Evolutionary conservation across 1,284 basidiomycete genomes (phyloP), one percentile per base, ranked within the genome.

Genomic region (Microbotryum silenes-acaulis): DNA sequence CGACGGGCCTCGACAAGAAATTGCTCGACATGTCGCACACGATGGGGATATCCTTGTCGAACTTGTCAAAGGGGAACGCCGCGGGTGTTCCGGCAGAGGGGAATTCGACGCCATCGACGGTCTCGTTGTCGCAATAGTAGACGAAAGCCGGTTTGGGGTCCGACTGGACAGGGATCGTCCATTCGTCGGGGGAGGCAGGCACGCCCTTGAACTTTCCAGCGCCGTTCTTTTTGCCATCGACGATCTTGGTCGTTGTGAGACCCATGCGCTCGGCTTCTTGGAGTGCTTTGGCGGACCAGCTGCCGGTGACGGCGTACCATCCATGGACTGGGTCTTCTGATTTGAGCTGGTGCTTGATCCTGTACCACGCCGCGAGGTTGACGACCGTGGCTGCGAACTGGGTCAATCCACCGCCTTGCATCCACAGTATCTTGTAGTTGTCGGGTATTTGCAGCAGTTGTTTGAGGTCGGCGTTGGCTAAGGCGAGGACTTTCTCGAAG

Each of bases 71-170:
- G 3, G 94, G 93, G 81, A 97, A 97, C n/a, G 86, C 81, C 7
- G 56, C 61, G 9, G 37, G 16, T 31, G n/a, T 16, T 16, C 51
- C 51, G 20, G 25, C 20, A 8, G 51, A 23, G 5, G 88, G 80
- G 78, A 91, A 97, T 78, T 98, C 88, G 59, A 94, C 87, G 42
- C 96, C 96, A 72, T 97, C 88, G 62, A 98, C 90, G 4, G 96
- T 99, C 79, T 99, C 96, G 79, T 99, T 99, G 75, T 97, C 94
- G 81, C 96, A 99, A 79, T 97, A 98, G 79, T 96, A 97, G 59
- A 97, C 86, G 72, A 93, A 83, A 10, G 89, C 93, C 1, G 94
- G 87, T 73, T 85, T 80, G 33, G 67, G 57, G 37, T 64, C 62
- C 59, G 63, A 63, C 44, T 69, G 62, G 31, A 57, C 56, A 8